Evolutionary conservation across 345 rosid genomes (phyloP).

Genomic region (Arabidopsis thaliana): DNA sequence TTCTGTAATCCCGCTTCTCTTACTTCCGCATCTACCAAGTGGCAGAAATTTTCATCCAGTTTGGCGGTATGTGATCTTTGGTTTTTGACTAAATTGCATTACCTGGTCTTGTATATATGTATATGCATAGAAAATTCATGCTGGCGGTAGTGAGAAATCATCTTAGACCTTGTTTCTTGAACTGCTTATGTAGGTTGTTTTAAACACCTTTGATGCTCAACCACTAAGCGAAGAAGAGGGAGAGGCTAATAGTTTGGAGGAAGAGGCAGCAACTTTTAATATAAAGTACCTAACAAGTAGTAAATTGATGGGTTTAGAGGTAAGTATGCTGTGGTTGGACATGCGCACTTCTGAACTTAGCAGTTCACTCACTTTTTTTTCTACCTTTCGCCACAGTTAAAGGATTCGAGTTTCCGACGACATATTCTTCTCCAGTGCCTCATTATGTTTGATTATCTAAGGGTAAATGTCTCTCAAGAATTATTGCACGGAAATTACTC

Average conservation of each 20-base stretch:
- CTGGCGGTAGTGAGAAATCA: not conserved
- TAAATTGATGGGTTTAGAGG: slow-evolving; percentile 98
- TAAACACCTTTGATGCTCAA: slow-evolving; percentile 93
- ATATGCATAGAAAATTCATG: slow-evolving; percentile 29
- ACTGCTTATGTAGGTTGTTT: slow-evolving; percentile 68
- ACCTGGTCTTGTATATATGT: slow-evolving; percentile 16
- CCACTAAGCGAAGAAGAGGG: slow-evolving; percentile 99
- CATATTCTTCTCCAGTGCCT: slow-evolving; percentile 98
- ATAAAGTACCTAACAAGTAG: slow-evolving; percentile 98
- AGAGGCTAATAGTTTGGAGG: slow-evolving; percentile 88
- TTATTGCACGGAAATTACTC: slow-evolving; percentile 17
- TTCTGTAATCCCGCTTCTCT: slow-evolving; percentile 91
- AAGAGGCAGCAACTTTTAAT: slow-evolving; percentile 87
- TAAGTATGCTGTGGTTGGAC: slow-evolving; percentile 37
- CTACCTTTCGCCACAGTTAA: slow-evolving; percentile 60
- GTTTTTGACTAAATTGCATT: slow-evolving; percentile 5
- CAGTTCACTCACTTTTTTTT: slow-evolving; percentile 23
- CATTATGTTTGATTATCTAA: slow-evolving; percentile 87
- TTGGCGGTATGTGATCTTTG: slow-evolving; percentile 61
- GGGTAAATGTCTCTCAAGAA: slow-evolving; percentile 55
- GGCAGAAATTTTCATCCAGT: slow-evolving; percentile 91
- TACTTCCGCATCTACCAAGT: slow-evolving; percentile 67
- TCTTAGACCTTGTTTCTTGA: slow-evolving; percentile 28
- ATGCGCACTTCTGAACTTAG: slow-evolving; percentile 9
- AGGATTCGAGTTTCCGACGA: slow-evolving; percentile 96